Evolutionary conservation across 2,329 filamentous ascomycete species (phyloP), one percentile per base, ranked within the genome.

Genomic region (Xylariomycetidae sp.): DNA sequence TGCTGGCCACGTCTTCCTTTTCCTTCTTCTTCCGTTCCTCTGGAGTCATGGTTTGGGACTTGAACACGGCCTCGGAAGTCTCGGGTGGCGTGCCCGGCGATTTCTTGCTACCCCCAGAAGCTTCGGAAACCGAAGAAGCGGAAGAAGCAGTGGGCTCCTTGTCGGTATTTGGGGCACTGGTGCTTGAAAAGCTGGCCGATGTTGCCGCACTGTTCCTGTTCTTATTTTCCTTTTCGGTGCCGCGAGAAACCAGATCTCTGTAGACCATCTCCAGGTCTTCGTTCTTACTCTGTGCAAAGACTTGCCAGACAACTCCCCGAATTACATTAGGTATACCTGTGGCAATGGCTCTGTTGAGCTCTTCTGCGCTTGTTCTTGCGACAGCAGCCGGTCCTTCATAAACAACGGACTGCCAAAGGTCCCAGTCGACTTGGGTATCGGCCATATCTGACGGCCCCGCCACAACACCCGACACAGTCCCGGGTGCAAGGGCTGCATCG

Each of bases 281-380:
- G 48, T 87, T 94, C 60, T 95, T 94, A 64, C 89, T 95, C 54
- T 95, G 87, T 4, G 92, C 88, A 41, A 98, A 67, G 6, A 96
- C 90, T 61, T 98, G 92, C 92, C 92, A 98, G 31, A 98, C 89
- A 3, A 98, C 92, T n/a, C 92, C 93, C 38, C 92, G 81, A 41
- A 98, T 95, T 3, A 89, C 90, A 46, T 82, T 88, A 1, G 92
- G 92, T 37, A 98, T 98, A 19, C 92, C 92, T 24, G 82, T 85
- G 31, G 90, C 85, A 48, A 98, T 95, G 15, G 92, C 89, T 45
- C 74, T 78, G 54, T 90, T 95, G 37, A 98, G 67, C 56, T 95
- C 89, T 50, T 93, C 86, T 0, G 90, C 74, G 52, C 88, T 95
- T 4, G 87, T 88, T 39, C 86, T 79, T 9, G 86, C 84, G 31